These are phyloP conservation scores for Colletotrichum tropicicola DNA, from an alignment of 2,329 filamentous ascomycete species.

Conservation along the genomic window DNA sequence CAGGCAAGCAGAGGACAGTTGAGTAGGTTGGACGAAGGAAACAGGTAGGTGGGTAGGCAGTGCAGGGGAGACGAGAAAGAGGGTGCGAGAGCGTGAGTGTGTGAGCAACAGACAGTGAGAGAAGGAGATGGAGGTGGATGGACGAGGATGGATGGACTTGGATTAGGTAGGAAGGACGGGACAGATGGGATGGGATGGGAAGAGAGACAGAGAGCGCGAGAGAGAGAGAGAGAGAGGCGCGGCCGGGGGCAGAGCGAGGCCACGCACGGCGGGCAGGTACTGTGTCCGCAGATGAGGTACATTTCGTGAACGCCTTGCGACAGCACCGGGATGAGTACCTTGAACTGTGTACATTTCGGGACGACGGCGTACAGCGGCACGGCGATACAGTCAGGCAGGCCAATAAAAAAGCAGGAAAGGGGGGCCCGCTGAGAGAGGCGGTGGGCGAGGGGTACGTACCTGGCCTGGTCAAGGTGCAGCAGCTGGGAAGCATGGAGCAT, in stretches of 20 bases:
- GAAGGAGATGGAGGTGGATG: conserved; percentile 32
- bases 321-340: too few species aligned
- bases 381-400: too few species aligned
- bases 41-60: conserved; percentile 40
- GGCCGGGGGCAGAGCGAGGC: conserved; percentile 39
- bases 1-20: conserved; percentile 32
- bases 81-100: conserved; percentile 32
- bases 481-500: background rate
- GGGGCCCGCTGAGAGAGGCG: background rate
- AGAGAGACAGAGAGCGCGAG: conserved; percentile 21
- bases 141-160: conserved; percentile 22
- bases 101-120: conserved; percentile 38
- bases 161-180: conserved; percentile 28
- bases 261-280: background rate
- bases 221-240: conserved; percentile 33
- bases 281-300: background rate
- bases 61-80: conserved; percentile 42
- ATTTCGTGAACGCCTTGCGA: too few species aligned
- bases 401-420: background rate
- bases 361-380: too few species aligned
- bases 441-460: background rate
- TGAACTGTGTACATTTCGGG: too few species aligned
- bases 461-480: background rate
- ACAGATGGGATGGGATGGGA: conserved; percentile 38
- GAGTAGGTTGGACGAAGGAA: conserved; percentile 26